Evolutionary conservation across 805 yeast genomes (phyloP), one percentile per base, ranked within the genome.

Genomic region (Kodamaea hsintzibuensis): DNA sequence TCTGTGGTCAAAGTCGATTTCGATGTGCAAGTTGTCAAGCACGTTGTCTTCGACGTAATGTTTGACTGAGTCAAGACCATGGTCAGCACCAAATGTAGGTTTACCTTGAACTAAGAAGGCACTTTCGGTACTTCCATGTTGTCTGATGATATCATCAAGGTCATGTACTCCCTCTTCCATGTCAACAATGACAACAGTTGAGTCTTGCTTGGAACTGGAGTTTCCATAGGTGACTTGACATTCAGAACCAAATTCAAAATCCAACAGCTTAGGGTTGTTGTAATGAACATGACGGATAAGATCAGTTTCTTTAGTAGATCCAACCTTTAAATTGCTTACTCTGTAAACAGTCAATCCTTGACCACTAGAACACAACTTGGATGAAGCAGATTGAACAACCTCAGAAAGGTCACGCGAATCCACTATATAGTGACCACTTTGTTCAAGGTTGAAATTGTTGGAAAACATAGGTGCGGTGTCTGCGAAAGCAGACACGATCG

Each of bases 41-140:
- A 57, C 55, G 18, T 54, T 50, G 45, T 63, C 70, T 35, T 64
- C 66, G 40, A 67, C 53, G 50, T 57, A 61, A 44, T 64, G 62
- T 55, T 65, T 63, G 53, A 68, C 42, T 47, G 56, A 57, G 25
- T 61, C 63, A 17, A 63, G 55, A 12, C 59, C 66, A 38, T 60
- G 61, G n/a, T 40, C 25, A 38, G 59, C 53, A 17, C 60, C 62
- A 58, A 69, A 68, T 17, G 62, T 55, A 9, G 76, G 76, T 54
- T 61, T 65, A 6, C 70, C 70, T 57, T 71, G 75, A 33, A 71
- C 65, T 30, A 70, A 57, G 38, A 63, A 57, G 27, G 39, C 45
- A 17, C 37, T 39, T 2, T 45, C 17, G 10, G 40, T 33, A 13
- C 13, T 13, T 14, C 48, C 48, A 19, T 45, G 48, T 33, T 35